Conservation (phyloP, 2,329 filamentous ascomycete species). For the Coniochaeta sp. region DNA sequence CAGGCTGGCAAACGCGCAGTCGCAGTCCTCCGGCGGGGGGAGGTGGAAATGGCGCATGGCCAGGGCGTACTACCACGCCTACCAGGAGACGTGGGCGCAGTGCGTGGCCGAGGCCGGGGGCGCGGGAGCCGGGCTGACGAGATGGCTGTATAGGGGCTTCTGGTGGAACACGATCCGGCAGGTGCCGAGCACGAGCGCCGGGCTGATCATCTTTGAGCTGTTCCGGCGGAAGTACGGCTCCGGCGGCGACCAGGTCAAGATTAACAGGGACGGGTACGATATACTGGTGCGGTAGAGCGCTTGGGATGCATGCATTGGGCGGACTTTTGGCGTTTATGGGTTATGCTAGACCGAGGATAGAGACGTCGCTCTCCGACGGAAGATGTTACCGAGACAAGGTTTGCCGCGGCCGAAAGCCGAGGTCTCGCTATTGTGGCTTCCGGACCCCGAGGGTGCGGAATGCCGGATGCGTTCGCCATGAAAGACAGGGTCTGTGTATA, state of each 20-base stretch:
- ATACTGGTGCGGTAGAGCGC: slow-evolving; percentile 48
- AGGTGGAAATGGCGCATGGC: slow-evolving; percentile 44
- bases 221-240: slow-evolving; percentile 66
- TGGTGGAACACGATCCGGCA: slow-evolving; percentile 66
- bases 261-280: slow-evolving; percentile 63
- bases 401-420: not conserved
- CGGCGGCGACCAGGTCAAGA: slow-evolving; percentile 53
- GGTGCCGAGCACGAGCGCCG: slow-evolving; percentile 70
- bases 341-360: not conserved
- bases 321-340: not conserved
- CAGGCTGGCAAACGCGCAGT: slow-evolving; percentile 19
- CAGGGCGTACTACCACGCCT: slow-evolving; percentile 62
- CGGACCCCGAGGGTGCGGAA: too few species aligned
- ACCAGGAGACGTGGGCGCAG: slow-evolving; percentile 58
- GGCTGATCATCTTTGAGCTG: slow-evolving; percentile 72
- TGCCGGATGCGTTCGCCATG: too few species aligned
- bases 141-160: slow-evolving; percentile 66
- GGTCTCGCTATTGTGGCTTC: too few species aligned
- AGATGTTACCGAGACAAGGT: not conserved
- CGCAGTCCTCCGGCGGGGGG: slow-evolving; percentile 8
- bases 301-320: not conserved
- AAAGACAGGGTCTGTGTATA: too few species aligned
- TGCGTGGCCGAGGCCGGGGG: slow-evolving; percentile 49
- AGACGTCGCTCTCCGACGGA: not conserved
- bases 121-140: slow-evolving; percentile 47